Conservation (phyloP, 192 early-diverging fungal species). For the Dissophora ornata region DNA sequence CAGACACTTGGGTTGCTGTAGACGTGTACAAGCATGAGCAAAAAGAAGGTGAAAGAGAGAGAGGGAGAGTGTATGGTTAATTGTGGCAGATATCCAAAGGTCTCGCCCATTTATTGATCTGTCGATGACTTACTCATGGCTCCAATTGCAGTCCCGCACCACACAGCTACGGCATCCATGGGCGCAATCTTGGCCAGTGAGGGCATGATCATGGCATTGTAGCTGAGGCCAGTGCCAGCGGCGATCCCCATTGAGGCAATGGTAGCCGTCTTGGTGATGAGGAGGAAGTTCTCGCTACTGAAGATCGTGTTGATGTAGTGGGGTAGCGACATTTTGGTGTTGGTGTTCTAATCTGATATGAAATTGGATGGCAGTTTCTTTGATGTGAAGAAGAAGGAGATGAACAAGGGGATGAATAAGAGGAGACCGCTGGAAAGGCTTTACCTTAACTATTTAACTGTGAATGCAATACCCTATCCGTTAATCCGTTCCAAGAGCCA, state of each 20-base stretch:
- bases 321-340: not conserved
- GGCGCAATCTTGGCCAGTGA: conserved; percentile 8
- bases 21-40: no score
- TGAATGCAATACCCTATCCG: no score
- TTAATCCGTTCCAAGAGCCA: no score
- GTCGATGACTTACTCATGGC: conserved; percentile 7
- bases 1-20: conserved; percentile 16
- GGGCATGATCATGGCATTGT: conserved; percentile 28
- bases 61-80: not conserved
- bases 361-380: no score
- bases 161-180: not conserved
- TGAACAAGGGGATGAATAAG: no score
- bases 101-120: not conserved
- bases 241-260: conserved; percentile 31
- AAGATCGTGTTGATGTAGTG: conserved; percentile 8
- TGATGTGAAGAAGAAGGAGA: no score
- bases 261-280: conserved; percentile 11
- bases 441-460: no score
- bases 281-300: conserved; percentile 15
- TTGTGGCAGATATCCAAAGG: no score
- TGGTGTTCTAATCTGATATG: no score
- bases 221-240: conserved; percentile 3
- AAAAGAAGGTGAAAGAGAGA: not conserved
- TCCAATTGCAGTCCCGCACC: conserved; percentile 1
- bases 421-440: no score